Evolutionary conservation across 192 early-diverging fungal species (phyloP).

Genomic region (Anaeromyces robustus): DNA sequence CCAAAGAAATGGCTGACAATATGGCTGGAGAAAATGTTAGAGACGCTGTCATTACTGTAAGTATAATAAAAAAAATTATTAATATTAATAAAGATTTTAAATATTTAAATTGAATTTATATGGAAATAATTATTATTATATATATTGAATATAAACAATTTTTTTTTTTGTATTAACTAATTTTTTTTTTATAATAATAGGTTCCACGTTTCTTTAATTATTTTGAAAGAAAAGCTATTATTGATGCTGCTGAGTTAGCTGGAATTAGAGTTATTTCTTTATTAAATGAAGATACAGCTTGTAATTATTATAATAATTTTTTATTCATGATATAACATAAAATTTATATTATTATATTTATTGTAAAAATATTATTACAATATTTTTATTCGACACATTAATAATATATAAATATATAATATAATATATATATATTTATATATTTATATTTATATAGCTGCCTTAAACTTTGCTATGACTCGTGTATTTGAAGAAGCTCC

Average conservation of each 20-base stretch:
- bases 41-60: constrained; percentile 84
- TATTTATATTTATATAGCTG: constrained; percentile 55
- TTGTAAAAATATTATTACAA: too few species aligned
- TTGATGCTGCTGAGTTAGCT: constrained; percentile 85
- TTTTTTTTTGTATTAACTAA: background rate
- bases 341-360: too few species aligned
- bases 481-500: constrained; percentile 44
- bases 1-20: constrained; percentile 64
- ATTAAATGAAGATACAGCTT: constrained; percentile 87
- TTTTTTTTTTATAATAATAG: constrained; percentile 16
- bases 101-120: too few species aligned
- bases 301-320: constrained; percentile 15
- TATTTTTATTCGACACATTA: too few species aligned
- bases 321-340: background rate
- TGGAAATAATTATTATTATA: background rate
- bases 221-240: constrained; percentile 75
- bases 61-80: background rate
- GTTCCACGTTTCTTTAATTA: constrained; percentile 83
- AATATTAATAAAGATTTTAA: background rate
- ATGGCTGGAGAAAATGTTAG: constrained; percentile 54
- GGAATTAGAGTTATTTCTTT: constrained; percentile 65
- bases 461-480: constrained; percentile 78
- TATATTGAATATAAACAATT: background rate
- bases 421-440: too few species aligned
- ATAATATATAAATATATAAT: too few species aligned